These are phyloP conservation scores for Cercis canadensis DNA, from an alignment of 306 rosid genomes.

Conservation along the genomic window DNA sequence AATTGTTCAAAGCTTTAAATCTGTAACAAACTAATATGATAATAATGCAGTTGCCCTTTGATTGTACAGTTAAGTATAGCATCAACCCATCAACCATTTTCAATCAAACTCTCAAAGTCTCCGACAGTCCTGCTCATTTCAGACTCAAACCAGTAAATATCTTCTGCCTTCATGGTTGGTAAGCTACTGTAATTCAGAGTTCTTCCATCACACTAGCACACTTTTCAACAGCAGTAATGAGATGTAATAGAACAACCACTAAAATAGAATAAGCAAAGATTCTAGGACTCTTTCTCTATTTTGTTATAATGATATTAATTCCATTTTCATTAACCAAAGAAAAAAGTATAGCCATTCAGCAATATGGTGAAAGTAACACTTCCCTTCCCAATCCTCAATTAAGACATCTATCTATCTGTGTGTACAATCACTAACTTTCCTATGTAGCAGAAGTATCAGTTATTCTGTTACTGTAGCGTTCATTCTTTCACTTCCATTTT, in stretches of 20 bases:
- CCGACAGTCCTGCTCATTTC: not conserved
- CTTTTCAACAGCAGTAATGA: not conserved
- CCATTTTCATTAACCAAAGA: not conserved
- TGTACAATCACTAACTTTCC: not conserved
- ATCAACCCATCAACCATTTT: not conserved
- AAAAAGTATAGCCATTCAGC: not conserved
- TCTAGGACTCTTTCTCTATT: not conserved
- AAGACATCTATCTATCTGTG: not conserved
- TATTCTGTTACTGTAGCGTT: not conserved
- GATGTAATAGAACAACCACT: not conserved
- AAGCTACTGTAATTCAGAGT: conserved; percentile 1
- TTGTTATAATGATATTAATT: not conserved
- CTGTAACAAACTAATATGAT: not conserved
- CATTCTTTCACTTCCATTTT: not conserved
- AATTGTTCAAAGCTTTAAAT: not conserved
- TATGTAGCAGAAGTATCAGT: not conserved
- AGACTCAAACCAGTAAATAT: conserved; percentile 5
- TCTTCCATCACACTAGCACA: not conserved
- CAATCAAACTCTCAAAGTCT: not conserved
- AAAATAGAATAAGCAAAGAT: not conserved
- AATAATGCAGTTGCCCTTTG: not conserved
- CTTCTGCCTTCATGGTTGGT: not conserved
- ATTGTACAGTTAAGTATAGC: not conserved
- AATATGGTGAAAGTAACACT: not conserved
- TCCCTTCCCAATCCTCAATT: not conserved